Base-by-base conservation (phyloP, 257 asterid genomes). In the Rubia yunnanensis region DNA sequence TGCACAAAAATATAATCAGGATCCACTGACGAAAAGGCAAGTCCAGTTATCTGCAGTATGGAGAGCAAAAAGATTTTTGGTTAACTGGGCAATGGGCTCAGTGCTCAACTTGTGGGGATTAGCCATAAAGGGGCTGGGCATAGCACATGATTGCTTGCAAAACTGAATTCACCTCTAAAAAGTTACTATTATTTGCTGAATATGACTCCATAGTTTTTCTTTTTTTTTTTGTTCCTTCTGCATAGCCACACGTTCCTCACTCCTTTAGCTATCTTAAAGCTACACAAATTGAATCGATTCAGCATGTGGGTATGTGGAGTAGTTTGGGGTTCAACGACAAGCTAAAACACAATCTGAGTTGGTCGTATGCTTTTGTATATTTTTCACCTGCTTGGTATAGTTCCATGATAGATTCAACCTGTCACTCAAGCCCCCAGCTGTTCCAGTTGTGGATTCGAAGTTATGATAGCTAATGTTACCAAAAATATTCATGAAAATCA, bases 11-110 rank as follows among this genome's bases (percentile, higher is more conserved):
- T 79, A 71, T 86, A 86, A 69, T 77, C 77, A 20, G 95, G 88
- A 78, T 89, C 89, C 54, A 84, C 71, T 15, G 96, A 87, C 27
- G 96, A 89, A 76, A 92, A 92, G 26, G 77, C 59, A 72, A 92
- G 97, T 69, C 97, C 96, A 18, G 94, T 92, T 81, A 92, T 89
- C 99, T 89, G 95, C 78, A 73, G 27, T 30, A 73, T 52, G 60
- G 44, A 64, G 39, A 36, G 61, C 18, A 53, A 34, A 44, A 30
- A 22, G 8, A 10, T 5, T 23, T 15, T 28, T 27, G 27, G 67
- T 65, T 48, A 60, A 35, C 65, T 52, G 50, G 26, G 55, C 41
- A 65, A 71, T 20, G 58, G 13, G 15, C 36, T 20, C 20, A 13
- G 20, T 44, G 50, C 20, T 44, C 14, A 34, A 70, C 67, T 32